Evolutionary conservation across 441 rosid genomes (phyloP).

Genomic region (Populus hybrid): DNA sequence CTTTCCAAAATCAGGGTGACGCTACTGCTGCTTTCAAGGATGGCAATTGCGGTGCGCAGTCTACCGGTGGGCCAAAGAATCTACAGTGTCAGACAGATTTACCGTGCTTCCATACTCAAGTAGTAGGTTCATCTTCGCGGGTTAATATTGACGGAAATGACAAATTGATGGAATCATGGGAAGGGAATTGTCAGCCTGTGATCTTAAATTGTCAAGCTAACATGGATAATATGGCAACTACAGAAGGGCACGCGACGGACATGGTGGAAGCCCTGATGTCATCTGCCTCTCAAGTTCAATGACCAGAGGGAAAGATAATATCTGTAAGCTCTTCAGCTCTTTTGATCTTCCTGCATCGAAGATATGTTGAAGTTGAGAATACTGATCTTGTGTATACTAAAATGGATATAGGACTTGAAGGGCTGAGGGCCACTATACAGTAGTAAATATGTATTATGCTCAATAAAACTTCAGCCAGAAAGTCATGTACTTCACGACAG

Average conservation of each 20-base stretch:
- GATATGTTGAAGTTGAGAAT: neutral
- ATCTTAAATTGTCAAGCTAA: conserved; percentile 26
- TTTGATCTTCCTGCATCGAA: neutral
- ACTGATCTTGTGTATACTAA: neutral
- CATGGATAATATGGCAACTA: conserved; percentile 11
- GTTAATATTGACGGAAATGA: conserved; percentile 25
- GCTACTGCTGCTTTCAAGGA: conserved; percentile 29
- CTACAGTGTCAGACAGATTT: conserved; percentile 20
- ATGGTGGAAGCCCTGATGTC: conserved; percentile 19
- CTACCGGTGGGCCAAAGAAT: conserved; percentile 15
- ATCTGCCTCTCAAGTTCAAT: conserved; percentile 27
- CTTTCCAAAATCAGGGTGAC: conserved; percentile 42
- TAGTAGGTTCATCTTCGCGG: conserved; percentile 19
- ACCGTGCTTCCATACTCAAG: conserved; percentile 33
- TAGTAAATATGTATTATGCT: no score
- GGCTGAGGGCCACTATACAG: neutral
- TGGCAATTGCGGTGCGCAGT: conserved; percentile 32
- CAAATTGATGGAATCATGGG: conserved; percentile 26
- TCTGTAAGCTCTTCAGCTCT: conserved; percentile 15
- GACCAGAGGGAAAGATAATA: neutral
- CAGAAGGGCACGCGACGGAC: conserved; percentile 17
- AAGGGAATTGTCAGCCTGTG: conserved; percentile 32
- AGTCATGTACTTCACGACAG: neutral
- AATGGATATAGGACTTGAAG: neutral
- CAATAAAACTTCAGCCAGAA: neutral